Percentiles rank a stretch among this genome's conserved stretches.
These are phyloP conservation scores for Panus rudis DNA, from an alignment of 768 basidiomycete species.

Conservation along the genomic window DNA sequence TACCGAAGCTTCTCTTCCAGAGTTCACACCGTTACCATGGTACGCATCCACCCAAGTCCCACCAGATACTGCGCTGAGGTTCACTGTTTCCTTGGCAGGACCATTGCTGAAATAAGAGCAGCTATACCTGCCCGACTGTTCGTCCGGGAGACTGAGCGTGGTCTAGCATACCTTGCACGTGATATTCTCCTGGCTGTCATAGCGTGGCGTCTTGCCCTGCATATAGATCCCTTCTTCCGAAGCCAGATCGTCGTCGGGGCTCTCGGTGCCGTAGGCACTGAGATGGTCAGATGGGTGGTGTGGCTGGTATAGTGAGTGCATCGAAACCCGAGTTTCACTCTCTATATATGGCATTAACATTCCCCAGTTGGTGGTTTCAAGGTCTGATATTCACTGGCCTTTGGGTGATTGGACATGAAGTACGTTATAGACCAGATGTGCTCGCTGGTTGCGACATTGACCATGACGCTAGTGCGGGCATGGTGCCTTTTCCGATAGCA, in stretches of 20 bases:
- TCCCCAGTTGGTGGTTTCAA: neutral
- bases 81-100: conserved; percentile 2
- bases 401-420: conserved; percentile 1
- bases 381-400: neutral
- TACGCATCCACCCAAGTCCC: neutral
- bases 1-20: neutral
- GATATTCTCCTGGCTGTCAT: conserved; percentile 2
- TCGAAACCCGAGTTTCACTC: too few species aligned
- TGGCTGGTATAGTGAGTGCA: conserved; percentile 16
- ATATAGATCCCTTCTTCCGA: conserved; percentile 1
- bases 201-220: neutral
- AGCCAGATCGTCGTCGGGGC: neutral
- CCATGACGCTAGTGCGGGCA: neutral
- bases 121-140: conserved; percentile 1
- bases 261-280: neutral
- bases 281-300: neutral
- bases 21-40: conserved; percentile 3
- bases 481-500: neutral
- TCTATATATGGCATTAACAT: too few species aligned
- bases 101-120: conserved; percentile 1
- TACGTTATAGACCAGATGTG: neutral
- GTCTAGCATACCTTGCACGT: conserved; percentile 2
- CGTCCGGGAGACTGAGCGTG: neutral
- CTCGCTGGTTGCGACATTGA: neutral
- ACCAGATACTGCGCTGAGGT: neutral